Base-by-base conservation (phyloP, 306 rosid species). In the Chamaecrista fasciculata region DNA sequence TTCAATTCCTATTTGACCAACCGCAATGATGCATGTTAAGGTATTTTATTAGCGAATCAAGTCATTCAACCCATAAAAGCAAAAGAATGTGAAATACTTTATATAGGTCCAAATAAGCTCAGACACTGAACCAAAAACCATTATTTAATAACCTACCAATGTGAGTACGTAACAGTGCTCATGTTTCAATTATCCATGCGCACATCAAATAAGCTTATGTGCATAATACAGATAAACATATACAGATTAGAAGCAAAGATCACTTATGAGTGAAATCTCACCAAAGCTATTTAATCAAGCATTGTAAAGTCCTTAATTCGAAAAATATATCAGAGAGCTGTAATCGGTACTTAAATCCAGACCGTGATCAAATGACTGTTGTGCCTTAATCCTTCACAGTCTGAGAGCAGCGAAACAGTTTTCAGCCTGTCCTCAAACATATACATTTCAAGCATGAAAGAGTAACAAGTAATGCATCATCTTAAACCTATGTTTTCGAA, bases 61-160 rank as follows among this genome's bases (percentile, higher is more conserved):
- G 10, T 19, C 60, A 48, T 39, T 74, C 64, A 69, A 69, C 67
- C 67, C n/a, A 64, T 65, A 44, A 65, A 70, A 26, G 52, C 46
- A 59, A 40, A 25, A 11, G n/a, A 40, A 55, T n/a, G 33, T 71
- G 31, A 69, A 79, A 12, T 26, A 34, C 53, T 33, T 67, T 42
- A 44, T 47, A 19, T 16, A 23, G 55, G 20, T 62, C 61, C 34
- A 36, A 44, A 55, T 53, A 34, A 43, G 42, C 12, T 57, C 21
- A 57, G 21, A 25, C 25, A 55, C 37, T 26, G 37, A 55, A 15
- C 28, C 19, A 25, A 26, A 16, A 20, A 50, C 6, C 57, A 31
- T 63, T 15, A 57, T 49, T 56, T 46, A 69, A 23, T 21, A 74
- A 74, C 70, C 70, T 40, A 53, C 15, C 47, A 21, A 34, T 49